Conservation (phyloP, 2,329 filamentous ascomycete genomes). For the Xylariomycetidae sp. region DNA sequence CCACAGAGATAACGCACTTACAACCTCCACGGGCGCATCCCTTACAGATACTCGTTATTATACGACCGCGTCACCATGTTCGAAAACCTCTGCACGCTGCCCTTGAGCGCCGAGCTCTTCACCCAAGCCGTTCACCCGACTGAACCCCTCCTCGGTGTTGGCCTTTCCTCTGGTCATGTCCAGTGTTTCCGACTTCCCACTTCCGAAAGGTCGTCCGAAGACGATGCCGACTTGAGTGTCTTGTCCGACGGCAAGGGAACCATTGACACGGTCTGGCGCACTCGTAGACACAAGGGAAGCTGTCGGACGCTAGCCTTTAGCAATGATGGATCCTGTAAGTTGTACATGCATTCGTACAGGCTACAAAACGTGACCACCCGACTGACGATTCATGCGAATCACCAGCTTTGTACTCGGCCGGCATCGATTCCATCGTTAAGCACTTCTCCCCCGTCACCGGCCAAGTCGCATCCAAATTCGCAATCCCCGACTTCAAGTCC, state of each 20-base stretch:
- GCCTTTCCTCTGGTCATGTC: slow-evolving; percentile 78
- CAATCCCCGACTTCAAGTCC: slow-evolving; percentile 54
- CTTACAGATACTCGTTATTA: no score
- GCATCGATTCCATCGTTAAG: slow-evolving; percentile 53
- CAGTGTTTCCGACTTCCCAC: slow-evolving; percentile 70
- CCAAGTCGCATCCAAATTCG: slow-evolving; percentile 74
- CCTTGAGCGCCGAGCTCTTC: slow-evolving; percentile 81
- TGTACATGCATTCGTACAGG: no score
- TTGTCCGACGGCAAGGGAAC: slow-evolving; percentile 60
- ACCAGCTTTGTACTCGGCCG: slow-evolving; percentile 56
- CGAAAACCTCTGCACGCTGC: slow-evolving; percentile 86
- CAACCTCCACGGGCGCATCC: no score
- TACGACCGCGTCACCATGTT: slow-evolving; percentile 70
- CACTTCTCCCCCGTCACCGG: slow-evolving; percentile 53
- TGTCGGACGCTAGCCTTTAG: slow-evolving; percentile 77
- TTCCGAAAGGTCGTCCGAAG: slow-evolving; percentile 42
- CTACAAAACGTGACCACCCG: neutral
- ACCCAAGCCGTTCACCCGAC: slow-evolving; percentile 79
- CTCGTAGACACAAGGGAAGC: slow-evolving; percentile 86
- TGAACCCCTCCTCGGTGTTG: slow-evolving; percentile 79
- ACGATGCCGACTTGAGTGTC: slow-evolving; percentile 45
- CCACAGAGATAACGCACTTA: no score
- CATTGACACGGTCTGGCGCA: slow-evolving; percentile 81
- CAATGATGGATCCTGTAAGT: slow-evolving; percentile 65
- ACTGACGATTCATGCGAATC: neutral